Evolutionary conservation across 2,329 filamentous ascomycete genomes (phyloP).

Genomic region (Pseudocercospora pini-densiflorae): DNA sequence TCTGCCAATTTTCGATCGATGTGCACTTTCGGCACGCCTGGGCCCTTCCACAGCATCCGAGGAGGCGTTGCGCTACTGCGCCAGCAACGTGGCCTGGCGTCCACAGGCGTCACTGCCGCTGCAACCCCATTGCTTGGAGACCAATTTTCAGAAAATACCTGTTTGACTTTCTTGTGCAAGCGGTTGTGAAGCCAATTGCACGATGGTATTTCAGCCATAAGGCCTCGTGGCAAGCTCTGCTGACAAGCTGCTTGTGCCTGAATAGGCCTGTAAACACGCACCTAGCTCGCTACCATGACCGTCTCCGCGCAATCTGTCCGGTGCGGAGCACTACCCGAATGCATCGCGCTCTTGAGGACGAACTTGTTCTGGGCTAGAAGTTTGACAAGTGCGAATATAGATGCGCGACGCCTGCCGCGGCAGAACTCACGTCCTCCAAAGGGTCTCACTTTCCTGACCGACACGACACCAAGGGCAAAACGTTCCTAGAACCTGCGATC

Average conservation of each 20-base stretch:
- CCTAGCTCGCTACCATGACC: background rate
- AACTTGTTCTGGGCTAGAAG: background rate
- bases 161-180: background rate
- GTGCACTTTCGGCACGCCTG: background rate
- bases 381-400: constrained; percentile 1
- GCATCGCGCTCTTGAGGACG: background rate
- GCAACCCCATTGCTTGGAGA: background rate
- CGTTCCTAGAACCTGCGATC: background rate
- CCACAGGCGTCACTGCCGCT: constrained; percentile 5
- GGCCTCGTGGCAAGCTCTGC: background rate
- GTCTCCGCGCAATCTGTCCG: background rate
- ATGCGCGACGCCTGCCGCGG: background rate
- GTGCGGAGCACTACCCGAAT: background rate
- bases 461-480: background rate
- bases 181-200: constrained; percentile 1
- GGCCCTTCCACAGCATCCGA: background rate
- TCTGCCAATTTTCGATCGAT: constrained; percentile 4
- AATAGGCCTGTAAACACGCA: background rate
- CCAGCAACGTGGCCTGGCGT: background rate
- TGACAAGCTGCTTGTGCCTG: background rate
- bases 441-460: background rate
- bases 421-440: background rate
- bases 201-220: background rate
- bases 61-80: background rate
- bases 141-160: background rate